A percentile compares a stretch with the other conserved stretches of the same genome.
Evolutionary conservation across 2,329 filamentous ascomycete species (phyloP).

Genomic region (Alternaria novae-zelandiae): DNA sequence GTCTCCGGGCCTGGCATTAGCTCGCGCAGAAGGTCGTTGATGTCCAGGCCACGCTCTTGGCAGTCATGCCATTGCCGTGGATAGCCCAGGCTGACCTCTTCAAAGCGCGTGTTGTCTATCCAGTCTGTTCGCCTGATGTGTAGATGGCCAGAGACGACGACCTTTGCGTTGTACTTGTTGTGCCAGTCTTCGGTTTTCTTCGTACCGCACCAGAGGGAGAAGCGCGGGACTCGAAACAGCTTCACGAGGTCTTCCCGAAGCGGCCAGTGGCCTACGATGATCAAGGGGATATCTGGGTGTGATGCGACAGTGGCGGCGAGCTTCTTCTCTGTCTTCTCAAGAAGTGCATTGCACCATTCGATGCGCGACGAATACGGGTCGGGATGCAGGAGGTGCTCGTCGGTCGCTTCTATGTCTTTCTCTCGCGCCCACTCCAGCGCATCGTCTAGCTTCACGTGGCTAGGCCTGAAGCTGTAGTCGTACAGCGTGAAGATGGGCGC

Average conservation of each 20-base stretch:
- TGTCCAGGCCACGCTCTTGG: slow-evolving; percentile 50
- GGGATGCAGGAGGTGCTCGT: slow-evolving; percentile 54
- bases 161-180: slow-evolving; percentile 53
- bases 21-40: slow-evolving; percentile 55
- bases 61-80: slow-evolving; percentile 55
- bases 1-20: slow-evolving; percentile 52
- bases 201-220: slow-evolving; percentile 57
- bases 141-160: slow-evolving; percentile 56
- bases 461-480: slow-evolving; percentile 65
- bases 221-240: slow-evolving; percentile 52
- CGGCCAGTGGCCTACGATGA: slow-evolving; percentile 57
- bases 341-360: slow-evolving; percentile 54
- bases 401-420: slow-evolving; percentile 54
- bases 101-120: slow-evolving; percentile 55
- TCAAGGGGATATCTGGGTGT: slow-evolving; percentile 43
- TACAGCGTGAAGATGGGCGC: slow-evolving; percentile 66
- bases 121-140: slow-evolving; percentile 57
- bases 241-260: slow-evolving; percentile 53
- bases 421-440: slow-evolving; percentile 57
- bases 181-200: slow-evolving; percentile 57
- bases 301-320: slow-evolving; percentile 43
- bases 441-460: slow-evolving; percentile 55
- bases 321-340: slow-evolving; percentile 50
- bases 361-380: slow-evolving; percentile 54
- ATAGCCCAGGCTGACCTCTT: slow-evolving; percentile 57